A percentile compares a stretch with the other conserved stretches of the same genome.
Conservation (phyloP, 2,329 filamentous ascomycete species). For the Cladosporium sp. region DNA sequence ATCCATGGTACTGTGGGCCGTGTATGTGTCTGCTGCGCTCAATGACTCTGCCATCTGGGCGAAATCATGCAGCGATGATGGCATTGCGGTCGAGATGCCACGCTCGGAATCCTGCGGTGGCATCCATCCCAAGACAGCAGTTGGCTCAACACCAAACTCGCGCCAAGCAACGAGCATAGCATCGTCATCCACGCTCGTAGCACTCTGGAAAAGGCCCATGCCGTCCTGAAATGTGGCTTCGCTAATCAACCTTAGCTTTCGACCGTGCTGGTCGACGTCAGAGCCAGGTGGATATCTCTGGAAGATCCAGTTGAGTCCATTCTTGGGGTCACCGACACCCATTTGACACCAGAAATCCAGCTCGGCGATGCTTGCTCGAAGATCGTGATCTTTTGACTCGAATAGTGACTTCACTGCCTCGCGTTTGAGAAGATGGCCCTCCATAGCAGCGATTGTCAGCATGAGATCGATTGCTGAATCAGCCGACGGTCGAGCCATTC, state of each 20-base stretch:
- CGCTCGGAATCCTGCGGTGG: not conserved
- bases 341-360: conserved; percentile 98
- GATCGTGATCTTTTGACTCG: conserved; percentile 62
- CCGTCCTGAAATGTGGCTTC: conserved; percentile 69
- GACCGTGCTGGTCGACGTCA: conserved; percentile 63
- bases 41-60: conserved; percentile 55
- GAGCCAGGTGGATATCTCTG: conserved; percentile 69
- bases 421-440: conserved; percentile 75
- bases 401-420: conserved; percentile 67
- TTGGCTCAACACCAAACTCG: conserved; percentile 55
- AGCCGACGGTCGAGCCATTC: conserved; percentile 62
- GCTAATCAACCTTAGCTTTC: conserved; percentile 73
- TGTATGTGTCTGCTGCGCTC: conserved; percentile 63
- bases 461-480: conserved; percentile 75
- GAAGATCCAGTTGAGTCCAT: conserved; percentile 86
- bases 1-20: conserved; percentile 54
- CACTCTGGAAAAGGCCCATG: conserved; percentile 63
- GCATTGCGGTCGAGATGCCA: not conserved
- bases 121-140: conserved; percentile 36
- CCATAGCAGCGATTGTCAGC: conserved; percentile 75
- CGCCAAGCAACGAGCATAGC: conserved; percentile 61
- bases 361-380: conserved; percentile 77
- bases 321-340: conserved; percentile 81
- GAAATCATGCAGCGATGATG: conserved; percentile 45
- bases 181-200: conserved; percentile 55